Base-by-base conservation (phyloP, 495 filamentous ascomycete genomes). In the Hyaloscypha variabilis region DNA sequence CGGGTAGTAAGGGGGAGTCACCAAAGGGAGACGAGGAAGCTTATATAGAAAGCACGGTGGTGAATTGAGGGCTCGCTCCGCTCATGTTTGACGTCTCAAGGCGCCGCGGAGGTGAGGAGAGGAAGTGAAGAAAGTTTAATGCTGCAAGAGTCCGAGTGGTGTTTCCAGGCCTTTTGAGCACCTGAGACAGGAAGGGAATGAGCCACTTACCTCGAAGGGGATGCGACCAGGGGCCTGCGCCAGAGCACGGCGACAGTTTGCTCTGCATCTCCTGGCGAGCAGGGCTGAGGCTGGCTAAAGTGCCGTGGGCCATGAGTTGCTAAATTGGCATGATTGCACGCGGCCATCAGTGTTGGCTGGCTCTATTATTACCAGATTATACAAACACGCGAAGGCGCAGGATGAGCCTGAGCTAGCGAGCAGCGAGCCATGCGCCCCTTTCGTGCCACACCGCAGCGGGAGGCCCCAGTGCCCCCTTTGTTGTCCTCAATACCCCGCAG, bases 91-190 rank as follows among this genome's bases (percentile, higher is more conserved):
- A 14, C 39, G 6, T 3, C 39, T 13, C 14, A 46, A 3, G 17
- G 6, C 14, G 1, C 11, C 5, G 51, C 8, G 2, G 51, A 25
- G n/a, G n/a, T n/a, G n/a, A 10, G 25, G 55, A 1, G 29, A 34
- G 25, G 55, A 58, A 30, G n/a, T 24, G 58, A 61, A 46, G 46
- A 29, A 30, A 29, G 26, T 61, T 50, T 61, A 11, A 25, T 14
- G 24, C 17, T 61, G 39, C 21, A 6, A 50, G 58, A 14, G 58
- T 61, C 58, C 36, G 58, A 61, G 58, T 23, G n/a, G 46, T 61
- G 58, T 61, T 51, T 50, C 39, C 39, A 51, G 6, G 39, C 3
- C 26, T 54, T 51, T 54, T 6, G 51, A 50, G 58, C 25, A 60
- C 29, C 57, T 21, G 29, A 60, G 30, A 8, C 46, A 50, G 1